These are phyloP conservation scores for Coemansia sp. DNA, from an alignment of 192 early-diverging fungal species.

Conservation along the genomic window DNA sequence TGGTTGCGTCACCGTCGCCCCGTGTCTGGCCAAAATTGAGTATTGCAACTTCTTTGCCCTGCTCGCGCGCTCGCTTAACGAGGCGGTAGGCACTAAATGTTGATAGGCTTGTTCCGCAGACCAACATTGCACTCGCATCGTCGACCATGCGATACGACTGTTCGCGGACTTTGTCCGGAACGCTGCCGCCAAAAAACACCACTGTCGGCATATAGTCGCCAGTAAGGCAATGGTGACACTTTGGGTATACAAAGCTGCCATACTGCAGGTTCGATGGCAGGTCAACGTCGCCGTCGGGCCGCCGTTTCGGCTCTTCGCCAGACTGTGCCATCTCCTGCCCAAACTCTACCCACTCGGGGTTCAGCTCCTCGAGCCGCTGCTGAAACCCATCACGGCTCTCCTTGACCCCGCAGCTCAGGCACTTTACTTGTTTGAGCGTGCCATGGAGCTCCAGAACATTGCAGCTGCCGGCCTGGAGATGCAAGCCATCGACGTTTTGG, in stretches of 20 bases:
- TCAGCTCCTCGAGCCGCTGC: slow-evolving; percentile 58
- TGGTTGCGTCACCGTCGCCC: slow-evolving; percentile 56
- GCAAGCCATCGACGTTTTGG: slow-evolving; percentile 90
- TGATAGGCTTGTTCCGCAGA: slow-evolving; percentile 76
- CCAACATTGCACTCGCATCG: slow-evolving; percentile 61
- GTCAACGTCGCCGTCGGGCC: slow-evolving; percentile 85
- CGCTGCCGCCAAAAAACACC: slow-evolving; percentile 90
- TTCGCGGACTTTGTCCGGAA: slow-evolving; percentile 55
- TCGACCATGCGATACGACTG: slow-evolving; percentile 60
- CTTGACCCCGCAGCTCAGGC: slow-evolving; percentile 63
- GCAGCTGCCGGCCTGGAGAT: slow-evolving; percentile 58
- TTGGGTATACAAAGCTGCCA: slow-evolving; percentile 67
- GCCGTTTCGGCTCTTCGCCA: slow-evolving; percentile 55
- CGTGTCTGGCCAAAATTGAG: slow-evolving; percentile 76
- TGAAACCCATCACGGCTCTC: slow-evolving; percentile 65
- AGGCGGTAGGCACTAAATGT: slow-evolving; percentile 84
- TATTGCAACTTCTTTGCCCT: slow-evolving; percentile 61
- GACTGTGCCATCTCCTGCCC: slow-evolving; percentile 36
- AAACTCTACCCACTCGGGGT: slow-evolving; percentile 63
- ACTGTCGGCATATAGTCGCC: slow-evolving; percentile 74
- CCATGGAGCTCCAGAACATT: slow-evolving; percentile 85
- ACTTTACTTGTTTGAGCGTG: slow-evolving; percentile 68
- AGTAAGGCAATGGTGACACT: slow-evolving; percentile 61
- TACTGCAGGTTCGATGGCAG: slow-evolving; percentile 57
- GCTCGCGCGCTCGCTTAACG: slow-evolving; percentile 60